Base-by-base conservation (phyloP, 495 filamentous ascomycete species). In the Saxispiralis lemnorum region DNA sequence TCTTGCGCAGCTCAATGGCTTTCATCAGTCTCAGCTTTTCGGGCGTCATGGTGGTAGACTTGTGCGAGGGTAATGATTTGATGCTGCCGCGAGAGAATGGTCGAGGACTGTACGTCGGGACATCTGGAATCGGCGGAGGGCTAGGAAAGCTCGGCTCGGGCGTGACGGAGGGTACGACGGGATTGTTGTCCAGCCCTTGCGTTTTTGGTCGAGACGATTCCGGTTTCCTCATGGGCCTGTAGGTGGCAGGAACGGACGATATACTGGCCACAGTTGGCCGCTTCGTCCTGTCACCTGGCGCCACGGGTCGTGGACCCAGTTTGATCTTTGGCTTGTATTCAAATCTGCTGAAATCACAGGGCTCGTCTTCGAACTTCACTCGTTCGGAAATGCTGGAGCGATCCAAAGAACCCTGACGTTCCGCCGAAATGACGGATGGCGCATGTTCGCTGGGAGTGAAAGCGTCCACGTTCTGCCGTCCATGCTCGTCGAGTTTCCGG, bases 21-120 rank as follows among this genome's bases (percentile, higher is more conserved):
- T 88, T 94, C 83, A 93, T 82, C 46, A 97, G 65, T 48, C 86
- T 72, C 51, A 81, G 74, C 58, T 93, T 94, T 57, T 96, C 89
- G 0, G 83, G 81, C 0, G 84, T 88, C 55, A 92, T 75, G 13
- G 73, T 69, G 21, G 70, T 69, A 11, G 74, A 70, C 47, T 69
- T 74, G 35, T 65, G 56, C 51, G 69, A 57, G 32, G 65, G 65
- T 44, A 66, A 44, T 35, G 63, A 65, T 41, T 51, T 54, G 15
- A 58, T 54, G 59, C 55, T 59, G 17, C 70, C 70, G 30, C 71
- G 71, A 19, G 72, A 64, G 59, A 55, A 49, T 34, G 51, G 63
- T 63, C 46, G 64, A 62, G 45, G 78, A 66, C 10, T 77, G 28
- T 59, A 54, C 11, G 59, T 56, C 1, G 57, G 57, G 9, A 55